These are phyloP conservation scores for Camellia sinensis DNA, from an alignment of 148 eudicot genomes.

Conservation along the genomic window DNA sequence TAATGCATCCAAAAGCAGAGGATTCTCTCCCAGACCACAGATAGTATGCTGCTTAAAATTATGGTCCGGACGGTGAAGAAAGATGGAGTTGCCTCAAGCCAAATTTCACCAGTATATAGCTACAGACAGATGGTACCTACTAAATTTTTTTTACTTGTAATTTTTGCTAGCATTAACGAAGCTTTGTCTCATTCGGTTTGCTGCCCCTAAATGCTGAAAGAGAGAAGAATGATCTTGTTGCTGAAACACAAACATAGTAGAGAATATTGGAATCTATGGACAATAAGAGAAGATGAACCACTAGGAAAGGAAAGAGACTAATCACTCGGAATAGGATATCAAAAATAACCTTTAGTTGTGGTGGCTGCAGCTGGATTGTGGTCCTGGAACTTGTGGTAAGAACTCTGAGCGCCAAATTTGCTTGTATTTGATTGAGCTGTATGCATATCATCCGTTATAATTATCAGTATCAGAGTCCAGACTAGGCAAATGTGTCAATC, in stretches of 20 bases:
- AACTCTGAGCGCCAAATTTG: constrained; percentile 48
- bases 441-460: not conserved
- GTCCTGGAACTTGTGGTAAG: constrained; percentile 50
- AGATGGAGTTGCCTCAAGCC: constrained; percentile 7
- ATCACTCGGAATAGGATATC: not conserved
- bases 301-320: not conserved
- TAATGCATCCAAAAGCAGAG: not conserved
- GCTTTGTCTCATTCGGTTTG: constrained; percentile 39
- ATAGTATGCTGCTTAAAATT: not conserved
- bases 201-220: constrained; percentile 65
- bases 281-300: not conserved
- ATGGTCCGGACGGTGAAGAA: not conserved
- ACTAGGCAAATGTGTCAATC: constrained; percentile 10
- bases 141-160: not conserved
- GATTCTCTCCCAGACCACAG: not conserved
- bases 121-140: not conserved
- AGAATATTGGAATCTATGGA: constrained; percentile 17
- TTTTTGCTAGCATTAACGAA: constrained; percentile 11
- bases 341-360: constrained; percentile 40
- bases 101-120: not conserved
- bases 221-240: constrained; percentile 67
- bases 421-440: constrained; percentile 59
- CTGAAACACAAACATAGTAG: constrained; percentile 46
- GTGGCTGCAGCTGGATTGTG: constrained; percentile 34
- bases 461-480: constrained; percentile 1